phyloP scores from a whole-genome alignment of 176 grass and related monocot species.

The Triticum turgidum region DNA sequence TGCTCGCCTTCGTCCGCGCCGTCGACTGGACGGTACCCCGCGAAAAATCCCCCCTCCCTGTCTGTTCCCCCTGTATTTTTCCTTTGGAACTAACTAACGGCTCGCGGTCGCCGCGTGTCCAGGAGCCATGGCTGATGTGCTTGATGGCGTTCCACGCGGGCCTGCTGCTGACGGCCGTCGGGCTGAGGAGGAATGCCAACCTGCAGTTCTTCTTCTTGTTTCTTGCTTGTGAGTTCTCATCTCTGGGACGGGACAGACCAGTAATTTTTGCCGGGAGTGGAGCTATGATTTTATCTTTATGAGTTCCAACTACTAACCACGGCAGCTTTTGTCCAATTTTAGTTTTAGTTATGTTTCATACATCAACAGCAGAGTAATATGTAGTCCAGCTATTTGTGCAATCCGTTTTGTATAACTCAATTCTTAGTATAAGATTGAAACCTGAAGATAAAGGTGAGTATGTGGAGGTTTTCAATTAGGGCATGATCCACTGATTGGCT shows the following conservation, averaged over 20 bases:
- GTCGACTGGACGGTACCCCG: constrained; percentile 50
- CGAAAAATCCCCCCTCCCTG: background rate
- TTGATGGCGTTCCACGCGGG: constrained; percentile 54
- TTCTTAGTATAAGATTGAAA: background rate
- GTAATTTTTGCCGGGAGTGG: background rate
- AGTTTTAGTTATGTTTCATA: background rate
- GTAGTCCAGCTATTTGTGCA: background rate
- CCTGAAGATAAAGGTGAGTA: background rate
- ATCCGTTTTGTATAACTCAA: background rate
- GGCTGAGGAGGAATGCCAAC: constrained; percentile 53
- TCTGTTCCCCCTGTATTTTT: background rate
- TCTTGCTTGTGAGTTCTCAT: constrained; percentile 60
- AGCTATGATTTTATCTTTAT: background rate
- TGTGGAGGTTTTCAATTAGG: background rate
- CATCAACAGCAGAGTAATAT: background rate
- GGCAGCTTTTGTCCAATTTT: background rate
- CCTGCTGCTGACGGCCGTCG: constrained; percentile 49
- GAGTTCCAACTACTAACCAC: background rate
- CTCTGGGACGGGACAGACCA: background rate
- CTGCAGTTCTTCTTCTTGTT: constrained; percentile 55
- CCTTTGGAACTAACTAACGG: background rate
- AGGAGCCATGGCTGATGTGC: constrained; percentile 81
- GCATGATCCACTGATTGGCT: background rate
- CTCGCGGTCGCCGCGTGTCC: background rate
- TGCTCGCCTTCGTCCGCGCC: constrained; percentile 39